Evolutionary conservation across 306 rosid genomes (phyloP).

Genomic region (Fragaria nilgerrensis): DNA sequence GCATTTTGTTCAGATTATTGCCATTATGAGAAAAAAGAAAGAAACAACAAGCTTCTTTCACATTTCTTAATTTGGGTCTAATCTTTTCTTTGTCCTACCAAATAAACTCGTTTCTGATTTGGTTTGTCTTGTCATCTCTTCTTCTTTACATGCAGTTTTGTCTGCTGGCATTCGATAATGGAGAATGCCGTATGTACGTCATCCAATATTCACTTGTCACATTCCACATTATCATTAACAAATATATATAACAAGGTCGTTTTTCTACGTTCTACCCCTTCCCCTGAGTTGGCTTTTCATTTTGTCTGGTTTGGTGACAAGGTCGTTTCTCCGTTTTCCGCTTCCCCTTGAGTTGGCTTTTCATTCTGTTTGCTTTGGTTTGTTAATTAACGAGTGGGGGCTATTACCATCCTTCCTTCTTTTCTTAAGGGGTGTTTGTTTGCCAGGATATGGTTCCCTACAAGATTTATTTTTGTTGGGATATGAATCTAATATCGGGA

Average conservation of each 20-base stretch:
- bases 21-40: not conserved
- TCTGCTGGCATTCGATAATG: not conserved
- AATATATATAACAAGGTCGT: not conserved
- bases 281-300: not conserved
- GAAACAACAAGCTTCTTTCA: not conserved
- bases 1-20: not conserved
- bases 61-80: not conserved
- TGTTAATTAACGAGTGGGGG: not conserved
- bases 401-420: not conserved
- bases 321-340: not conserved
- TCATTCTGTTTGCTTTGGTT: not conserved
- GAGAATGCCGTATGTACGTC: not conserved
- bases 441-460: too few species aligned
- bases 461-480: too few species aligned
- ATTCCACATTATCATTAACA: not conserved
- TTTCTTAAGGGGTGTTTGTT: too few species aligned
- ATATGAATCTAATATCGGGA: too few species aligned
- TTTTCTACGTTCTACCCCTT: not conserved
- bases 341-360: not conserved
- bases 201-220: not conserved
- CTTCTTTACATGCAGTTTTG: not conserved
- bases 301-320: not conserved
- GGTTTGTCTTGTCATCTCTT: constrained; percentile 5
- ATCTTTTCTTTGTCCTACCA: not conserved
- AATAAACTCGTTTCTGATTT: not conserved